Conservation (phyloP, 345 rosid genomes). For the Leavenworthia alabamica region DNA sequence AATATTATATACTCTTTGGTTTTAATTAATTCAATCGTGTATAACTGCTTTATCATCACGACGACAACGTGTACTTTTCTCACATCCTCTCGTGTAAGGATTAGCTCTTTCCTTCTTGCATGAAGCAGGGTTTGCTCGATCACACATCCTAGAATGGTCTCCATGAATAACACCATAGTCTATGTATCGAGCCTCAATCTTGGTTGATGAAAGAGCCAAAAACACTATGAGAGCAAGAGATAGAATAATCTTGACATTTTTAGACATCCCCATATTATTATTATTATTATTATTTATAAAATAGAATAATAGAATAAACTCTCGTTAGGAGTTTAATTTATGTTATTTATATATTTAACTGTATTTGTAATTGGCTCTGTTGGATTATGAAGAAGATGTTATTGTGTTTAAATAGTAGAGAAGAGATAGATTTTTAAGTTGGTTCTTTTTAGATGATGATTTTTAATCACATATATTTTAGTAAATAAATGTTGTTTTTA, state of each 20-base stretch:
- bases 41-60: too few relatives aligned
- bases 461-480: slow-evolving; percentile 4
- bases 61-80: not conserved
- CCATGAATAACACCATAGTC: not conserved
- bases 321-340: not conserved
- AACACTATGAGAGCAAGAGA: slow-evolving; percentile 5
- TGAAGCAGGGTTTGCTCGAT: not conserved
- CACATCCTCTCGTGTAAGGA: slow-evolving; percentile 17
- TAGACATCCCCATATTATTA: slow-evolving; percentile 19
- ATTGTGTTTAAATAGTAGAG: slow-evolving; percentile 11
- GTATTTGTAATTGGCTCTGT: not conserved
- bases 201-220: slow-evolving; percentile 8
- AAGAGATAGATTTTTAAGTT: not conserved
- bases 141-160: not conserved
- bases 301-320: not conserved
- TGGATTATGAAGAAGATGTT: not conserved
- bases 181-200: not conserved
- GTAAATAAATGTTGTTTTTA: not conserved
- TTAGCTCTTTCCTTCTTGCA: slow-evolving; percentile 7
- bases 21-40: not conserved
- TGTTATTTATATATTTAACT: not conserved
- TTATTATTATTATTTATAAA: not conserved
- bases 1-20: not conserved
- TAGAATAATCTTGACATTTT: not conserved
- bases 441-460: not conserved